Percentiles rank a stretch among this genome's conserved stretches.
Conservation (phyloP, 495 filamentous ascomycete genomes). For the Penicilliopsis zonata region DNA sequence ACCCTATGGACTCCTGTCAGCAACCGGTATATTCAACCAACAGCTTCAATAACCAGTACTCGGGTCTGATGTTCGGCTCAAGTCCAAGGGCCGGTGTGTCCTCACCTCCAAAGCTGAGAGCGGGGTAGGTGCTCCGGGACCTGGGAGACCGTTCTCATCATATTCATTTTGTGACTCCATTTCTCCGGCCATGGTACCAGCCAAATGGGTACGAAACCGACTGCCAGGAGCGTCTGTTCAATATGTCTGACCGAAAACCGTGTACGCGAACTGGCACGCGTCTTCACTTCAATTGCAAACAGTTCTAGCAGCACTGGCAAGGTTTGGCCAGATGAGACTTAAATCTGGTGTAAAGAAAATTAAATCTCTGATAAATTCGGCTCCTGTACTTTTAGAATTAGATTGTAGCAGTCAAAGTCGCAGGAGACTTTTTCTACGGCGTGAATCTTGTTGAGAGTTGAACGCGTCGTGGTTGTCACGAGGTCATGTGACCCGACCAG, state of each 20-base stretch:
- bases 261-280: too few relatives aligned
- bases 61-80: background rate
- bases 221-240: too few relatives aligned
- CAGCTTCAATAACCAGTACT: background rate
- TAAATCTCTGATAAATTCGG: too few relatives aligned
- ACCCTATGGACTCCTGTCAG: slow-evolving; percentile 34
- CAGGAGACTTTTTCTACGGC: too few relatives aligned
- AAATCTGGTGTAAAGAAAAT: too few relatives aligned
- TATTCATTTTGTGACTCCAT: slow-evolving; percentile 46
- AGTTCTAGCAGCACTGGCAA: too few relatives aligned
- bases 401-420: too few relatives aligned
- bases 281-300: too few relatives aligned
- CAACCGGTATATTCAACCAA: too few relatives aligned
- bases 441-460: background rate
- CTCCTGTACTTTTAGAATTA: too few relatives aligned
- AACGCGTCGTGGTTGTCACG: slow-evolving; percentile 31
- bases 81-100: background rate
- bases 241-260: too few relatives aligned
- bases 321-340: too few relatives aligned
- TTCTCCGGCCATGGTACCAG: slow-evolving; percentile 41
- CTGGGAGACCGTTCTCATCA: slow-evolving; percentile 53
- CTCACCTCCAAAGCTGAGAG: slow-evolving; percentile 75
- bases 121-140: slow-evolving; percentile 92
- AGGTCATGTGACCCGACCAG: slow-evolving; percentile 24
- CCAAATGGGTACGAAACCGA: background rate